A percentile compares a stretch with the other conserved stretches of the same genome.
These are phyloP conservation scores for Aspergillus haitiensis DNA, from an alignment of 495 filamentous ascomycete species.

Conservation along the genomic window DNA sequence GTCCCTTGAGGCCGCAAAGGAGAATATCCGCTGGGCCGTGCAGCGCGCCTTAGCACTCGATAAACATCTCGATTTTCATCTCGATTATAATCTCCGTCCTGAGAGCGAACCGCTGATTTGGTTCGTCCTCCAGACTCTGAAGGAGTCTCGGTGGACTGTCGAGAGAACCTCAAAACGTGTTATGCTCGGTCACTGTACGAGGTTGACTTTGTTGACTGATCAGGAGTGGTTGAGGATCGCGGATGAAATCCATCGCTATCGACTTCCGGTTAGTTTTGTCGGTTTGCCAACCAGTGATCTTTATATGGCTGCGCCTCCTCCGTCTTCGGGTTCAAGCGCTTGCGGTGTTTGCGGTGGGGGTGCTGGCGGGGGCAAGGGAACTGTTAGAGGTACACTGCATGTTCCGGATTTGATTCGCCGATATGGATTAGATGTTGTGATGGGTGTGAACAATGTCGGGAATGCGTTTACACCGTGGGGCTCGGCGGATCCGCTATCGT, in stretches of 20 bases:
- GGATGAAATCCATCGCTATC: slow-evolving; percentile 38
- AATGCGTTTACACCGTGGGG: slow-evolving; percentile 78
- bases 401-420: slow-evolving; percentile 63
- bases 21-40: slow-evolving; percentile 66
- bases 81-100: slow-evolving; percentile 66
- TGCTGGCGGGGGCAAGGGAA: slow-evolving; percentile 19
- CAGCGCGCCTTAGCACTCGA: slow-evolving; percentile 43
- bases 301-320: slow-evolving; percentile 64
- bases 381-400: slow-evolving; percentile 60
- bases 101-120: slow-evolving; percentile 49
- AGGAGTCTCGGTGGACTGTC: slow-evolving; percentile 47
- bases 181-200: slow-evolving; percentile 69
- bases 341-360: slow-evolving; percentile 7
- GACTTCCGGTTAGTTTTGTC: slow-evolving; percentile 65
- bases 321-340: no score
- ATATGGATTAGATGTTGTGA: slow-evolving; percentile 57
- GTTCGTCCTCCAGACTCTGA: slow-evolving; percentile 53
- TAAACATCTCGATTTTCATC: slow-evolving; percentile 70
- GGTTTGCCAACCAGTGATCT: slow-evolving; percentile 73
- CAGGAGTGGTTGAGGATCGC: slow-evolving; percentile 52
- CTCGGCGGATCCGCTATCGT: slow-evolving; percentile 63
- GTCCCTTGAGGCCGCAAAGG: slow-evolving; percentile 44
- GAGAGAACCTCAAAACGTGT: slow-evolving; percentile 46
- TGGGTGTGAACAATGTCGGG: slow-evolving; percentile 75
- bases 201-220: slow-evolving; percentile 57